Base-by-base conservation (phyloP, 2,329 filamentous ascomycete species). In the Cryphonectria carpinicola region DNA sequence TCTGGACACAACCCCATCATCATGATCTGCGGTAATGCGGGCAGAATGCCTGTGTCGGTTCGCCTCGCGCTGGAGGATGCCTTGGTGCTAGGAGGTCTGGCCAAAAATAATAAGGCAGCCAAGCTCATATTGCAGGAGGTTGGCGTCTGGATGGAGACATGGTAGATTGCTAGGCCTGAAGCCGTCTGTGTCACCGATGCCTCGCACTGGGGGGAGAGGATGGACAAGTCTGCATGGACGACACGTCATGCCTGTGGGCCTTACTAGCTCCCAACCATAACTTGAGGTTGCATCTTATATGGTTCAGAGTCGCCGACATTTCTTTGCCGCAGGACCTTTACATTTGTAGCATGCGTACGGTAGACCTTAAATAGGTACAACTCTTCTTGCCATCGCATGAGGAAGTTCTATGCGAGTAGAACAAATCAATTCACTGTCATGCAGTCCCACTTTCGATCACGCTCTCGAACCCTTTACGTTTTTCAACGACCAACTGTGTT, bases 101-200 rank as follows among this genome's bases (percentile, higher is more conserved):
- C 73, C 4, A 75, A 76, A 3, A 76, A 81, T 43, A 73, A 74
- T n/a, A 81, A 81, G 39, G 75, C 78, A 68, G 83, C 84, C 1
- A 82, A 84, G 75, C 76, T 73, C 67, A 74, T 78, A 43, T 78
- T 83, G 65, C 76, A 77, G 1, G 76, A 74, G 8, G 73, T 83
- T 61, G 82, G 79, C 10, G 85, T 84, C 78, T 89, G 87, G 85
- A 86, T 89, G 78, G 88, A 90, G 77, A 88, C 88, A 37, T 90
- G 88, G 87, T 89, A 76, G 70, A 62, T 25, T 25, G 14, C 10
- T 19, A 17, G 1, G n/a, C 4, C 37, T 32, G 22, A 14, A 11
- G 1, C 4, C n/a, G 28, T 41, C 56, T 39, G 35, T 22, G 25
- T 35, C 17, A 19, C 14, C 19, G 7, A 32, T 2, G 13, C 17